Conservation (phyloP, 1,284 basidiomycete species). For the Abortiporus biennis region DNA sequence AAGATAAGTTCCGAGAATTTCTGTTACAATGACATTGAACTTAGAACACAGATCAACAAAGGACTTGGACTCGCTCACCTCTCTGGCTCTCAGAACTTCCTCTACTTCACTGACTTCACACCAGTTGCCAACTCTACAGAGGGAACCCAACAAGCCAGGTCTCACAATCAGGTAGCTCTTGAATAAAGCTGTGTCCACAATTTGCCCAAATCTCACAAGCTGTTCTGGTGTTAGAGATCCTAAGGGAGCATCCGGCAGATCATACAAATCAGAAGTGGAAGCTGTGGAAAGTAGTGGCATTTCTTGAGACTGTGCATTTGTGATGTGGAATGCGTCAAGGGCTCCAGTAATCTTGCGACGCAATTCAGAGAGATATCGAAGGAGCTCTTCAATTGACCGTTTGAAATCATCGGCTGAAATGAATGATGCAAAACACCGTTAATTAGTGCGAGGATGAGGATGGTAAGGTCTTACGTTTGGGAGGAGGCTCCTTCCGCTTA, state of each 20-base stretch:
- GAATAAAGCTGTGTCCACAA: conserved; percentile 94
- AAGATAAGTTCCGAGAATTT: conserved; percentile 90
- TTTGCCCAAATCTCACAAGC: conserved; percentile 82
- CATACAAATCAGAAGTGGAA: conserved; percentile 68
- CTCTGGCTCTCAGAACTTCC: conserved; percentile 74
- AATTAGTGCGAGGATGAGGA: too few relatives aligned
- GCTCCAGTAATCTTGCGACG: conserved; percentile 80
- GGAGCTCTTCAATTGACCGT: conserved; percentile 63
- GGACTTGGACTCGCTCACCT: conserved; percentile 43
- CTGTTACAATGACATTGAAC: too few relatives aligned
- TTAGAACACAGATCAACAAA: conserved; percentile 7
- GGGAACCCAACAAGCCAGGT: conserved; percentile 78
- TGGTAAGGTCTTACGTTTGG: conserved; percentile 22
- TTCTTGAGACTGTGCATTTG: conserved; percentile 60
- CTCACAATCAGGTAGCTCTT: conserved; percentile 87
- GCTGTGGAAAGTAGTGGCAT: conserved; percentile 61
- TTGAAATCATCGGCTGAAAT: conserved; percentile 45
- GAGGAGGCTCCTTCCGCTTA: conserved; percentile 30
- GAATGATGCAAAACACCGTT: not conserved
- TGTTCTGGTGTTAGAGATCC: conserved; percentile 71
- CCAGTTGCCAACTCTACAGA: conserved; percentile 94
- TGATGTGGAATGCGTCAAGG: conserved; percentile 64
- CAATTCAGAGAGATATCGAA: conserved; percentile 76
- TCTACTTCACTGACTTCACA: conserved; percentile 96
- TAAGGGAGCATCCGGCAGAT: conserved; percentile 68